phyloP scores from a whole-genome alignment of 108 stramenopile species.

The Mayamaea pseudoterrestris region DNA sequence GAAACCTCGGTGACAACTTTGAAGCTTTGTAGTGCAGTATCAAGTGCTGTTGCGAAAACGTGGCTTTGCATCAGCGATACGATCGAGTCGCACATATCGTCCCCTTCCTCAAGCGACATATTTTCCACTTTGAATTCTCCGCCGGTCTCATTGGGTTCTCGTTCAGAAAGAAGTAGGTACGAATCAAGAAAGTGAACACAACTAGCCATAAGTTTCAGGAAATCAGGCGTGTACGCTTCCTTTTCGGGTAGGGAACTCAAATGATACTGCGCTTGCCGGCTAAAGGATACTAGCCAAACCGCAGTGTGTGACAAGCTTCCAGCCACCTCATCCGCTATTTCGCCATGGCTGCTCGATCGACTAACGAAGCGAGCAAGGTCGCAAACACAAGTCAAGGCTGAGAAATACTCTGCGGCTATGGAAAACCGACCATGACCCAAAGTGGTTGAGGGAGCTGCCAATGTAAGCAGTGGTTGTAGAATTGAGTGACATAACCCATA shows the following conservation, averaged over 20 bases:
- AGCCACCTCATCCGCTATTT: neutral
- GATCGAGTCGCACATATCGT: neutral
- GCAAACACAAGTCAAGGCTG: neutral
- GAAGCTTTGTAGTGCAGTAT: neutral
- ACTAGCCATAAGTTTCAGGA: neutral
- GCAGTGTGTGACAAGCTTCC: neutral
- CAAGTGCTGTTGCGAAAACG: neutral
- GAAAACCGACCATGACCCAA: constrained; percentile 2
- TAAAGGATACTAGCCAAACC: neutral
- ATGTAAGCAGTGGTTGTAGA: constrained; percentile 29
- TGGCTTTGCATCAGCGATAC: neutral
- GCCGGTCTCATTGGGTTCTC: neutral
- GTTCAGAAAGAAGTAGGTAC: neutral
- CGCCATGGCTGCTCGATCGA: neutral
- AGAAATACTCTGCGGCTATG: neutral
- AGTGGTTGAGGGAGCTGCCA: constrained; percentile 33
- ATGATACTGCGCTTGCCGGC: neutral
- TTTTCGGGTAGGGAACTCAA: neutral
- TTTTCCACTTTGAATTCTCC: constrained; percentile 1
- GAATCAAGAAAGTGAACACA: neutral
- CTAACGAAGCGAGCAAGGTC: neutral
- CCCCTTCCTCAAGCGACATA: neutral
- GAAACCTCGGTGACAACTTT: neutral
- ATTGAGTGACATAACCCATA: constrained; percentile 55
- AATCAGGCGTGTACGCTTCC: neutral